phyloP scores from a whole-genome alignment of 2,329 filamentous ascomycete genomes.

The Lithohypha guttulata region DNA sequence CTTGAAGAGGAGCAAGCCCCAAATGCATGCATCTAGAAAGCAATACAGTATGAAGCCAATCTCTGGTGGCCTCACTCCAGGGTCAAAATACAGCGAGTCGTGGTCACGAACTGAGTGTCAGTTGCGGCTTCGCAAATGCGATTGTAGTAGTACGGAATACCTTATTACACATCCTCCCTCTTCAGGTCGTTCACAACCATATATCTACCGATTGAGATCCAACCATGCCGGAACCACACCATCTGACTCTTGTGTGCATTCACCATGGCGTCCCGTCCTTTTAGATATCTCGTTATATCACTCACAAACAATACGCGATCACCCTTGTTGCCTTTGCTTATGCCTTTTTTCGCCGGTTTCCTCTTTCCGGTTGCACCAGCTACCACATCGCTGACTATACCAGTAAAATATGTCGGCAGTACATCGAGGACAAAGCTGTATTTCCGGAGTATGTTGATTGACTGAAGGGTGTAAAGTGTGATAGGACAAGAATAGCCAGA shows the following conservation, averaged over 20 bases:
- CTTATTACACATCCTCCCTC: slow-evolving; percentile 36
- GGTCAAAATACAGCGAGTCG: too few relatives aligned
- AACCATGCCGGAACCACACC: slow-evolving; percentile 96
- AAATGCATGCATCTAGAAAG: too few relatives aligned
- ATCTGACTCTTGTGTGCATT: slow-evolving; percentile 88
- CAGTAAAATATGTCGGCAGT: slow-evolving; percentile 55
- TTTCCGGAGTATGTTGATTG: slow-evolving; percentile 64
- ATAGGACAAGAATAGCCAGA: slow-evolving; percentile 62
- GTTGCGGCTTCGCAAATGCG: neutral
- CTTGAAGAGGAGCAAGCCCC: too few relatives aligned
- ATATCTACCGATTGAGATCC: slow-evolving; percentile 83
- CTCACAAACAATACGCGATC: slow-evolving; percentile 60
- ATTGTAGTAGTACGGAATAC: too few relatives aligned
- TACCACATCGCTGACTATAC: slow-evolving; percentile 34
- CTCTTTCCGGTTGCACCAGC: slow-evolving; percentile 12
- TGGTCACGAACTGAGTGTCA: too few relatives aligned
- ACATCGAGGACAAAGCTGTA: slow-evolving; percentile 69
- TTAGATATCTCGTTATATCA: slow-evolving; percentile 50
- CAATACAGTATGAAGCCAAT: too few relatives aligned
- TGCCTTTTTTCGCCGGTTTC: slow-evolving; percentile 12
- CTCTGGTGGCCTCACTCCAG: too few relatives aligned
- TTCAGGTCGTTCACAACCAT: slow-evolving; percentile 90
- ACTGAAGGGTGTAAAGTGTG: slow-evolving; percentile 72
- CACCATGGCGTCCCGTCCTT: slow-evolving; percentile 78
- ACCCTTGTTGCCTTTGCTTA: slow-evolving; percentile 32